A percentile compares a stretch with the other conserved stretches of the same genome.
phyloP scores from a whole-genome alignment of 1,284 basidiomycete species.

The Phellopilus nigrolimitatus region DNA sequence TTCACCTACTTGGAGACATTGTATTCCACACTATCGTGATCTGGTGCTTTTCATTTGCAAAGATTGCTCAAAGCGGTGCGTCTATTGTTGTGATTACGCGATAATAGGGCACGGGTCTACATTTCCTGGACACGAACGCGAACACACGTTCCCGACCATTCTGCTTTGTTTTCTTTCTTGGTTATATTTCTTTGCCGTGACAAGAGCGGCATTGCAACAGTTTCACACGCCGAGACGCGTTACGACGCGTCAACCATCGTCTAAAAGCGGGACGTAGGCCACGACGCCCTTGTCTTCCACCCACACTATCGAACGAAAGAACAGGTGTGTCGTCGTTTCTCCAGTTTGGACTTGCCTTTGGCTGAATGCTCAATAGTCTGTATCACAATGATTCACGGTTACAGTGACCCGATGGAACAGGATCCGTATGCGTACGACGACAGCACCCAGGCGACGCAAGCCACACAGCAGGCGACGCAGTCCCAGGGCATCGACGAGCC shows the following conservation, averaged over 20 bases:
- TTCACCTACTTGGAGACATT: not conserved
- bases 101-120: not conserved
- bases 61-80: not conserved
- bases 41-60: not conserved
- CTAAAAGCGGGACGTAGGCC: not conserved
- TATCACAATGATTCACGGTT: not conserved
- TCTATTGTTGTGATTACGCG: conserved; percentile 6
- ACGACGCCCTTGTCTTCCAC: not conserved
- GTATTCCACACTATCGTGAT: not conserved
- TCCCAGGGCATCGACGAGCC: conserved; percentile 14
- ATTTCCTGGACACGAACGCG: not conserved
- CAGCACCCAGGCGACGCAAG: conserved; percentile 27
- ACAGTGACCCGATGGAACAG: conserved; percentile 7
- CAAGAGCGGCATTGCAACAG: not conserved
- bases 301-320: not conserved
- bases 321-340: not conserved
- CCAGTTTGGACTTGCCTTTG: not conserved
- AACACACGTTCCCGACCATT: not conserved
- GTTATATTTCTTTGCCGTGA: not conserved
- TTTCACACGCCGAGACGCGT: not conserved
- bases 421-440: conserved; percentile 13
- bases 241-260: not conserved
- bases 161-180: conserved; percentile 2
- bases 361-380: not conserved
- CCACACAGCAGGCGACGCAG: conserved; percentile 30